Percentiles rank a stretch among this genome's conserved stretches.
These are phyloP conservation scores for Furcasterigmium sp. DNA, from an alignment of 2,329 filamentous ascomycete species.

Conservation along the genomic window DNA sequence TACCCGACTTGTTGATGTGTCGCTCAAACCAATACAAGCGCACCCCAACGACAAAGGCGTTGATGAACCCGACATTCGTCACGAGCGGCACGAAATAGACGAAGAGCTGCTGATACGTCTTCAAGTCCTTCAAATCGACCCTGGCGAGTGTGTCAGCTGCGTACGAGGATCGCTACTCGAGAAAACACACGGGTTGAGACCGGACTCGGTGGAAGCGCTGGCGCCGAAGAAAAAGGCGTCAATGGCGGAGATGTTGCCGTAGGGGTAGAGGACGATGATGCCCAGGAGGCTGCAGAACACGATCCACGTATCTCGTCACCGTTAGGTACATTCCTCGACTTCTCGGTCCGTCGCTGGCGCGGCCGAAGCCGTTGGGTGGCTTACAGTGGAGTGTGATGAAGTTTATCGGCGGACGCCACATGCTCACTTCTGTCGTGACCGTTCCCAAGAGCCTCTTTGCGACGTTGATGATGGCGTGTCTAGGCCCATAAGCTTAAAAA, in stretches of 20 bases:
- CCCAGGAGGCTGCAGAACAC: constrained; percentile 1
- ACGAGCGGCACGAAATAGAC: constrained; percentile 45
- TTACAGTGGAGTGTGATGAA: constrained; percentile 3
- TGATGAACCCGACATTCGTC: constrained; percentile 43
- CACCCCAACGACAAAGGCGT: constrained; percentile 40
- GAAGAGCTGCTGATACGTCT: constrained; percentile 45
- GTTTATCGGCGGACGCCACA: background rate
- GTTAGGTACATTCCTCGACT: background rate
- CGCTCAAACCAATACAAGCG: constrained; percentile 44
- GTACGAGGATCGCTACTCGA: background rate
- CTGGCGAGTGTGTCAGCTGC: constrained; percentile 19
- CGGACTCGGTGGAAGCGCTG: constrained; percentile 44
- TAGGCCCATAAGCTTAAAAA: background rate
- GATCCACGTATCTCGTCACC: background rate
- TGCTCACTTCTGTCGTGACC: background rate
- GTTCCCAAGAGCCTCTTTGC: background rate
- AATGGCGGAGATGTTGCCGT: constrained; percentile 33
- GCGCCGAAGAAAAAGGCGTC: constrained; percentile 46
- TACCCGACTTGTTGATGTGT: constrained; percentile 32
- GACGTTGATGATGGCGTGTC: background rate
- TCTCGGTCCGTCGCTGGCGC: no score
- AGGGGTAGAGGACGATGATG: constrained; percentile 1
- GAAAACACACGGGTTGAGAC: constrained; percentile 38
- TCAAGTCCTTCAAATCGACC: constrained; percentile 41
- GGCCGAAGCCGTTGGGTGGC: no score